Conservation (phyloP, 768 basidiomycete genomes). For the Xanthoconium purpureum region DNA sequence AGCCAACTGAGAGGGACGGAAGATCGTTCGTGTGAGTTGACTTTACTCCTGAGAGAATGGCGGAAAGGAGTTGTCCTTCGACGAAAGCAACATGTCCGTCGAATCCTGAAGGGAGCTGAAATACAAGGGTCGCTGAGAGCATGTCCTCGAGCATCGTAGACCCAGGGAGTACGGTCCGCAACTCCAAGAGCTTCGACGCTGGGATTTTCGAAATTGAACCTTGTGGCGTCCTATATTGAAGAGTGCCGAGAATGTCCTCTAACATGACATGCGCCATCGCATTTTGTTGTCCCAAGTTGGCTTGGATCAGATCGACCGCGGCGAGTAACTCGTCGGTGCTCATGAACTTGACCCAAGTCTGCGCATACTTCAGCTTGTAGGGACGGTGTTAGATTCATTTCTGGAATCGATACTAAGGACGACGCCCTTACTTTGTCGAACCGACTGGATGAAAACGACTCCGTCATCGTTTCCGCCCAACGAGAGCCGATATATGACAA, state of each 20-base stretch:
- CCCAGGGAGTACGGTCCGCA: slow-evolving; percentile 36
- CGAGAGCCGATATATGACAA: slow-evolving; percentile 39
- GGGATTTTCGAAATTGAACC: slow-evolving; percentile 18
- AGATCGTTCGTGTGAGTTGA: background rate
- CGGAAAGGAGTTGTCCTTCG: slow-evolving; percentile 6
- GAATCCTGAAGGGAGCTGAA: slow-evolving; percentile 30
- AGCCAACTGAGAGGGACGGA: slow-evolving; percentile 18
- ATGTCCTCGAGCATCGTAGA: slow-evolving; percentile 44
- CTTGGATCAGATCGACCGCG: slow-evolving; percentile 41
- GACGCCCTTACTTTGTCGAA: slow-evolving; percentile 11
- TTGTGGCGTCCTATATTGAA: slow-evolving; percentile 17
- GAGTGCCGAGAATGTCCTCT: slow-evolving; percentile 36
- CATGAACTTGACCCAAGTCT: slow-evolving; percentile 57
- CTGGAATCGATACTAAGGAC: background rate
- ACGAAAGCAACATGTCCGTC: slow-evolving; percentile 20
- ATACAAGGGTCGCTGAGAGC: slow-evolving; percentile 41
- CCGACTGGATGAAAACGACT: slow-evolving; percentile 9
- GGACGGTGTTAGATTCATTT: background rate
- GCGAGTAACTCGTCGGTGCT: slow-evolving; percentile 38
- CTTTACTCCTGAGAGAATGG: background rate
- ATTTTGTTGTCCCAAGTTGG: slow-evolving; percentile 1
- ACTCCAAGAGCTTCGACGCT: slow-evolving; percentile 37
- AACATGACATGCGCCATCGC: slow-evolving; percentile 25
- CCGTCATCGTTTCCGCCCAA: slow-evolving; percentile 37
- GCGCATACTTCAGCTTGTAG: slow-evolving; percentile 13